Evolutionary conservation across 2,329 filamentous ascomycete genomes (phyloP).

Genomic region (Verticillium albo-atrum): DNA sequence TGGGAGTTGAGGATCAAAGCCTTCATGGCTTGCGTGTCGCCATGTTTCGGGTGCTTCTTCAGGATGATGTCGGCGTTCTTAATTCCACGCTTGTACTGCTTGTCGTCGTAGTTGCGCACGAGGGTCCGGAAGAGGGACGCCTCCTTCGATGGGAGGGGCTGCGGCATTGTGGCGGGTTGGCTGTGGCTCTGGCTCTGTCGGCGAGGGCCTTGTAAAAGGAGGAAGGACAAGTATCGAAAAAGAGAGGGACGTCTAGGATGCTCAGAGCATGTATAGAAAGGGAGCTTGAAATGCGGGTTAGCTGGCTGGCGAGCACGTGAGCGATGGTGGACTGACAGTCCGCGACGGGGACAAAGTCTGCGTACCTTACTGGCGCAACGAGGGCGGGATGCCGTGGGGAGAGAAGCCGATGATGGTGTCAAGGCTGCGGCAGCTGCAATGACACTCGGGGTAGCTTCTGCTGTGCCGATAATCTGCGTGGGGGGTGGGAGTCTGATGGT

Average conservation of each 20-base stretch:
- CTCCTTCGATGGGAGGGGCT: slow-evolving; percentile 80
- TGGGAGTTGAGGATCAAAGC: slow-evolving; percentile 91
- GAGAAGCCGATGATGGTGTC: background rate
- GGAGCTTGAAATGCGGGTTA: background rate
- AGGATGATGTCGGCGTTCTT: slow-evolving; percentile 97
- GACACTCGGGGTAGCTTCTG: background rate
- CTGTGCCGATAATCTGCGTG: background rate
- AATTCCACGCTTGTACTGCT: slow-evolving; percentile 92
- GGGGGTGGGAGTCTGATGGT: background rate
- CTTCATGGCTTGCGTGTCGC: slow-evolving; percentile 98
- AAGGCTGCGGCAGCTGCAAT: background rate
- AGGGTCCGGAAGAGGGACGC: slow-evolving; percentile 89
- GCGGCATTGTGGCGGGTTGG: slow-evolving; percentile 49
- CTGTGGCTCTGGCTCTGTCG: background rate
- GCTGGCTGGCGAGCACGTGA: background rate
- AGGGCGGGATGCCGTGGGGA: background rate
- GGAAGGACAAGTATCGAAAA: background rate
- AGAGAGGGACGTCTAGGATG: too few species aligned
- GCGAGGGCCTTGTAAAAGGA: background rate
- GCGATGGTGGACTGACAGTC: background rate
- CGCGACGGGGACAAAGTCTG: background rate
- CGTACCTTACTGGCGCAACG: background rate
- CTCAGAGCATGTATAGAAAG: too few species aligned
- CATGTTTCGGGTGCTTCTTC: slow-evolving; percentile 91
- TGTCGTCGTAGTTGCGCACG: slow-evolving; percentile 94